Base-by-base conservation (phyloP, 2,329 filamentous ascomycete species). In the Pseudocercospora eumusae region DNA sequence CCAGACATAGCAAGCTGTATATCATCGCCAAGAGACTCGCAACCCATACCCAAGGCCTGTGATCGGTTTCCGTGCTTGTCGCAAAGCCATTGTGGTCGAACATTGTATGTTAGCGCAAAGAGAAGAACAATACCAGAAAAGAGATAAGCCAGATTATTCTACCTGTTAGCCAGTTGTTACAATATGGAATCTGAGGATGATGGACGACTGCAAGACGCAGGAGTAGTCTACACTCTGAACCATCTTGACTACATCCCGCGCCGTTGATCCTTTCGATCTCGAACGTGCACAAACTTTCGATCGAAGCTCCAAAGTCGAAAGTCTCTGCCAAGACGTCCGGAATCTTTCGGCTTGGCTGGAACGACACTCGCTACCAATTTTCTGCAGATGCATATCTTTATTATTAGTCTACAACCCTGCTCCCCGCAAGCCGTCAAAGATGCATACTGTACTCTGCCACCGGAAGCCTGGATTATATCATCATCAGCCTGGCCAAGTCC, bases 1-100 rank as follows among this genome's bases (percentile, higher is more conserved):
- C 63, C 47, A 68, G 65, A 57, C 65, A 65, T 6, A 68, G 33
- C 33, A 68, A 44, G 61, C 63, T 66, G 63, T 68, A 68, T 21
- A 68, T 56, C 42, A 68, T 53, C 20, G 63, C 53, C 33, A 68
- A 56, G 6, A 68, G 40, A 11, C 58, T 60, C n/a, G 63, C 60
- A 3, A 66, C 63, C 66, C 66, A 68, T 15, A 68, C 31, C 66
- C 66, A 68, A n/a, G 63, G 44, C 11, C 66, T 60, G 27, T 63
- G 58, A 40, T 68, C 65, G 57, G 21, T 54, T n/a, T 61, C 59
- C 9, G 61, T 63, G 18, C 63, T 28, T 10, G 66, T 67, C 25
- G 42, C 50, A 45, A 68, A 67, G 15, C 66, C 66, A 53, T 57
- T 57, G 40, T 56, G 18, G 44, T 59, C 57, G 23, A 27, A 44